Percentiles rank a stretch among this genome's conserved stretches.
phyloP scores from a whole-genome alignment of 208 protist species.

The Leishmania major region DNA sequence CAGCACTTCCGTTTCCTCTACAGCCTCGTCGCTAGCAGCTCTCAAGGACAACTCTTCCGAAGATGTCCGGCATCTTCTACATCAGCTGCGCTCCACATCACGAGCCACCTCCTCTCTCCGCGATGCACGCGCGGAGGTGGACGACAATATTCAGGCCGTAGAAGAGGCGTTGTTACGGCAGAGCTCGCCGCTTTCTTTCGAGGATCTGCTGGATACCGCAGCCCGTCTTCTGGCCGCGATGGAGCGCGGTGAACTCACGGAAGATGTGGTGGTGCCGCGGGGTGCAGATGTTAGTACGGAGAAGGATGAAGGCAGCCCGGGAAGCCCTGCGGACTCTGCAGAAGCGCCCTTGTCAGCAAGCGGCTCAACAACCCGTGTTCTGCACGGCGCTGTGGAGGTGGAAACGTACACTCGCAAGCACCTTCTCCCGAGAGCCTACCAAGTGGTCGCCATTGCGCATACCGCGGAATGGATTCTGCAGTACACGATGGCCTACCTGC shows the following conservation, averaged over 20 bases:
- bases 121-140: constrained; percentile 58
- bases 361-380: not conserved
- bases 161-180: constrained; percentile 43
- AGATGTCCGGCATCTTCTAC: constrained; percentile 9
- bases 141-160: constrained; percentile 55
- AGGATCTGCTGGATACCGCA: constrained; percentile 55
- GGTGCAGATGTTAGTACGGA: not conserved
- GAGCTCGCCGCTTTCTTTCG: constrained; percentile 64
- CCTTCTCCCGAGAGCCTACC: constrained; percentile 48
- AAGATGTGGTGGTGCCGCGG: constrained; percentile 51
- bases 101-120: constrained; percentile 16
- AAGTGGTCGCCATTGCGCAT: constrained; percentile 51
- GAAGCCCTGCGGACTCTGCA: not conserved
- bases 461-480: constrained; percentile 84
- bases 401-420: constrained; percentile 51
- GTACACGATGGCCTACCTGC: constrained; percentile 85
- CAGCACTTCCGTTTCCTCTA: not conserved
- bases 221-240: constrained; percentile 45
- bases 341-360: not conserved
- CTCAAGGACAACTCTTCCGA: constrained; percentile 15
- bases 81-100: constrained; percentile 17
- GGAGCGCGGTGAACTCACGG: constrained; percentile 59
- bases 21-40: not conserved
- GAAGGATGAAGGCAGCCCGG: not conserved
- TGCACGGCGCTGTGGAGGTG: constrained; percentile 73